A percentile compares a stretch with the other conserved stretches of the same genome.
Conservation (phyloP, 1,139 yeast species). For the Hyphopichia wangnamkhiaoensis region DNA sequence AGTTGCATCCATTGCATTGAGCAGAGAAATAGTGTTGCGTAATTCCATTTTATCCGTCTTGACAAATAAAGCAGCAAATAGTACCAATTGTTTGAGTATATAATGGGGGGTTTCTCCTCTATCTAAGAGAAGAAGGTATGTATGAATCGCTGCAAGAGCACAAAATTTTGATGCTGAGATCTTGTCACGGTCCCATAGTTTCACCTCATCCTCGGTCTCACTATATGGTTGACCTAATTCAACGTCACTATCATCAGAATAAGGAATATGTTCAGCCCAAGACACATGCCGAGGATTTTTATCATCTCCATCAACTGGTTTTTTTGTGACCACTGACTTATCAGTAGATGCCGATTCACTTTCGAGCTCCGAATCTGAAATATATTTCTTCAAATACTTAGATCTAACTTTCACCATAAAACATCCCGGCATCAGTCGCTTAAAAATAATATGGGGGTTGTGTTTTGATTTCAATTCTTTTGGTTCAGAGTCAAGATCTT, state of each 20-base stretch:
- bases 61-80: constrained; percentile 23
- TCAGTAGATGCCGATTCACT: constrained; percentile 3
- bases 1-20: constrained; percentile 14
- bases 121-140: constrained; percentile 16
- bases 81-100: constrained; percentile 27
- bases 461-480: not conserved
- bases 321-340: not conserved
- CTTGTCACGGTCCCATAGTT: constrained; percentile 5
- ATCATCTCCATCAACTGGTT: not conserved
- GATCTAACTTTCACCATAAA: constrained; percentile 2
- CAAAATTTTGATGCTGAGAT: constrained; percentile 4
- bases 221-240: constrained; percentile 18
- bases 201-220: constrained; percentile 21
- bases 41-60: constrained; percentile 13
- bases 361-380: constrained; percentile 3
- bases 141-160: constrained; percentile 9
- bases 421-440: not conserved
- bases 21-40: constrained; percentile 12
- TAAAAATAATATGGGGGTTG: not conserved
- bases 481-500: too few species aligned
- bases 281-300: not conserved
- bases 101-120: constrained; percentile 29
- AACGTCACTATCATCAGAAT: constrained; percentile 36
- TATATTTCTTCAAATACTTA: not conserved
- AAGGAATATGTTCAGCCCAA: constrained; percentile 23